phyloP scores from a whole-genome alignment of 345 rosid genomes.

The Reutealis trisperma region DNA sequence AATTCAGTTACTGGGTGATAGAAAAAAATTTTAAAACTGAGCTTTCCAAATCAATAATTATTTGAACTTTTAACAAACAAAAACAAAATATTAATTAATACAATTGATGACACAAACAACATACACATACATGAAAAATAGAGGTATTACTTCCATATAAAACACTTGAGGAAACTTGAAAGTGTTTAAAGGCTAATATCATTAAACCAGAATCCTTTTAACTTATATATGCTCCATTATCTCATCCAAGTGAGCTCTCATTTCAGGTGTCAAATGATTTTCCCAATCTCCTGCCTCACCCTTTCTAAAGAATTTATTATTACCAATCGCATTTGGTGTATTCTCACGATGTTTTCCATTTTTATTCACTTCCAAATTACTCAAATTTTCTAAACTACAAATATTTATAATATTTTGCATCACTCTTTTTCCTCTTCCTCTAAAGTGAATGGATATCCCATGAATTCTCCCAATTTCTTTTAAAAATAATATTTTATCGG shows the following conservation, averaged over 20 bases:
- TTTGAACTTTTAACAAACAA: no score
- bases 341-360: background rate
- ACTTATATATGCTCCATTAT: background rate
- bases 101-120: no score
- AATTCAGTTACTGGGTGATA: no score
- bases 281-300: slow-evolving; percentile 3
- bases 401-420: background rate
- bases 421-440: background rate
- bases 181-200: no score
- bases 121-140: no score
- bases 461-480: slow-evolving; percentile 2
- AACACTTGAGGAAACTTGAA: no score
- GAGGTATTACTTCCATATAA: no score
- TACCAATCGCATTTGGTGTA: background rate
- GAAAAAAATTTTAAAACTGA: no score
- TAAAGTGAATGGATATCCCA: background rate
- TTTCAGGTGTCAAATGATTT: background rate
- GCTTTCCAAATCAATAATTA: no score
- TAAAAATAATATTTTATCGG: background rate
- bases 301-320: background rate
- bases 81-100: no score
- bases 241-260: background rate
- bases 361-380: background rate
- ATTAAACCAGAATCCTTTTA: background rate
- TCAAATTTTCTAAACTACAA: slow-evolving; percentile 5